Evolutionary conservation across 805 yeast genomes (phyloP).

Genomic region (Kuraishia borneana): DNA sequence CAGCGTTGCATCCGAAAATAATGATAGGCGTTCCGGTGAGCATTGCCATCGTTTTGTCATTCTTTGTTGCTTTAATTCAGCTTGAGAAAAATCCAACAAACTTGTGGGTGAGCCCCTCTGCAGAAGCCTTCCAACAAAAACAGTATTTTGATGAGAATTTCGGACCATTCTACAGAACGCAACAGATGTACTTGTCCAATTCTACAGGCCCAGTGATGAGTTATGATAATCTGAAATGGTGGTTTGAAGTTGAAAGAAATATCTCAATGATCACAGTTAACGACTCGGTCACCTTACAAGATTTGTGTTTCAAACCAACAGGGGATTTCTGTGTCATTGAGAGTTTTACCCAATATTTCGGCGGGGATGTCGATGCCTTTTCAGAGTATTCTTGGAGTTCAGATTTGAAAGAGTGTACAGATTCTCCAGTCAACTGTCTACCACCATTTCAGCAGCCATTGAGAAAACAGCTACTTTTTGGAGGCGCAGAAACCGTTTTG

Average conservation of each 20-base stretch:
- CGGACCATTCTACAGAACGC: conserved; percentile 87
- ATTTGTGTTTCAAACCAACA: conserved; percentile 76
- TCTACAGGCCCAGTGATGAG: conserved; percentile 58
- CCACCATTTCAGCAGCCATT: conserved; percentile 90
- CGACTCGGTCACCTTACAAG: conserved; percentile 30
- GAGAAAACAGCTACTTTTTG: conserved; percentile 60
- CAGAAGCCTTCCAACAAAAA: conserved; percentile 60
- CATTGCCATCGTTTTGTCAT: conserved; percentile 32
- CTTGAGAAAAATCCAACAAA: conserved; percentile 74
- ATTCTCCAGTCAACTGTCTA: conserved; percentile 78
- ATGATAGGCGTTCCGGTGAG: conserved; percentile 33
- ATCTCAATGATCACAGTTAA: conserved; percentile 21
- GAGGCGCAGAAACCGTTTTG: conserved; percentile 39
- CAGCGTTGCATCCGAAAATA: conserved; percentile 49
- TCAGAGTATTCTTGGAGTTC: conserved; percentile 45
- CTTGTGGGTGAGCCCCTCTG: conserved; percentile 80
- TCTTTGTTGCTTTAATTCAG: conserved; percentile 38
- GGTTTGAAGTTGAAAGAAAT: conserved; percentile 69
- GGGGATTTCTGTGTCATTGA: conserved; percentile 76
- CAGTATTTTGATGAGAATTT: conserved; percentile 65
- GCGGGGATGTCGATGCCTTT: conserved; percentile 42
- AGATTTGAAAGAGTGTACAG: conserved; percentile 48
- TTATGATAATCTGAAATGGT: conserved; percentile 72
- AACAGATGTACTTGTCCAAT: conserved; percentile 68
- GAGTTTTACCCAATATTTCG: conserved; percentile 82